Percentiles rank a stretch among this genome's conserved stretches.
Conservation (phyloP, 2,329 filamentous ascomycete genomes). For the Colletotrichum phormii region DNA sequence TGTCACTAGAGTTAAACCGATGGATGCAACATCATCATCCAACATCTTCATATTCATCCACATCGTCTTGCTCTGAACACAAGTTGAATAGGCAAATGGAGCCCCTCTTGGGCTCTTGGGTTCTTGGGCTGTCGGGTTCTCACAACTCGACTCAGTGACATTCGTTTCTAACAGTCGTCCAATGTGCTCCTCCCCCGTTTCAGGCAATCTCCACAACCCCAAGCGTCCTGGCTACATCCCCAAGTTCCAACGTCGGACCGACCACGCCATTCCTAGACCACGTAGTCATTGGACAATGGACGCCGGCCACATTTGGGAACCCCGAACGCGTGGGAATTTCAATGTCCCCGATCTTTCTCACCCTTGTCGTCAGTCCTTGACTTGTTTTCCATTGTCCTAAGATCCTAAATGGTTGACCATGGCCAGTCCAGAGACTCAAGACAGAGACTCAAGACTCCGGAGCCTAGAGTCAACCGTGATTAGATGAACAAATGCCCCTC, state of each 20-base stretch:
- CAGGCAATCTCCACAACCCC: conserved; percentile 9
- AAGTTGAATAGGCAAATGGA: background rate
- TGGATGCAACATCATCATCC: background rate
- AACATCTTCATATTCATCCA: background rate
- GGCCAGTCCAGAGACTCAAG: no score
- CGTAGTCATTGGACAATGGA: background rate
- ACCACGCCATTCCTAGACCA: conserved; percentile 13
- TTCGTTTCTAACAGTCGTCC: background rate
- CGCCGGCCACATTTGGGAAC: background rate
- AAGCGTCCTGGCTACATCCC: conserved; percentile 4
- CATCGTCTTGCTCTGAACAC: background rate
- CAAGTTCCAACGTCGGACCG: background rate
- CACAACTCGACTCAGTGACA: conserved; percentile 2
- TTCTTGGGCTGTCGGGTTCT: background rate
- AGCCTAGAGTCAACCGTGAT: no score
- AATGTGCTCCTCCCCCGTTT: conserved; percentile 9
- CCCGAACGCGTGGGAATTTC: background rate
- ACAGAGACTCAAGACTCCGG: no score
- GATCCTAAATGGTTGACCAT: background rate
- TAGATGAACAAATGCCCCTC: background rate
- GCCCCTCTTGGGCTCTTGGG: background rate
- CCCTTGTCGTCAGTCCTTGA: background rate
- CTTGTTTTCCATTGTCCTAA: background rate
- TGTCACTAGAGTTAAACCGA: no score
- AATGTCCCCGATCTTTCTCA: background rate